Percentiles rank a stretch among this genome's conserved stretches.
phyloP scores from a whole-genome alignment of 169 alveolate genomes.

The Plasmodium gonderi region DNA sequence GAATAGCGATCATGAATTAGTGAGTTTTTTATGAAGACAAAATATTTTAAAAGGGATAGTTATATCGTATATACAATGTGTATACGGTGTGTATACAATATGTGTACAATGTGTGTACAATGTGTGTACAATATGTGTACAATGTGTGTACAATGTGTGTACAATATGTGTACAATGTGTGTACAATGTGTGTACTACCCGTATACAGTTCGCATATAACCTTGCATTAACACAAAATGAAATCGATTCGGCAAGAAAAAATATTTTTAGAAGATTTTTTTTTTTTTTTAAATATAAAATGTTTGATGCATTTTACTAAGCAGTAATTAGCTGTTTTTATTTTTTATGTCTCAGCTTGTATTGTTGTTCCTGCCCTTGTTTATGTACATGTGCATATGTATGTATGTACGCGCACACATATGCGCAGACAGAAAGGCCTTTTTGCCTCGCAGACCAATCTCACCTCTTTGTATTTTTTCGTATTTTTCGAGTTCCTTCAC shows the following conservation, averaged over 20 bases:
- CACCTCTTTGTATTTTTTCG: neutral
- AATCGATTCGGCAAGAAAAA: neutral
- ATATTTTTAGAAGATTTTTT: neutral
- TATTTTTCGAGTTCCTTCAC: no score
- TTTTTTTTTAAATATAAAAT: neutral
- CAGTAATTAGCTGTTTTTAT: neutral
- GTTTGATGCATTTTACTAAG: neutral
- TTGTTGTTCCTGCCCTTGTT: neutral
- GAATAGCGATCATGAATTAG: slow-evolving; percentile 25
- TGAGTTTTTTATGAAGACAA: slow-evolving; percentile 11
- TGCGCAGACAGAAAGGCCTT: neutral
- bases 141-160: no score
- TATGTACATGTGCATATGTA: neutral
- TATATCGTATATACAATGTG: neutral
- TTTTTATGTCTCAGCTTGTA: neutral
- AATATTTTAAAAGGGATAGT: neutral
- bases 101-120: no score
- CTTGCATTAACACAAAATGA: no score
- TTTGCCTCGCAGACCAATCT: neutral
- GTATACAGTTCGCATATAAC: no score
- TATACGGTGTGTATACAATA: no score
- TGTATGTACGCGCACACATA: neutral
- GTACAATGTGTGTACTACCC: no score
- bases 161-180: no score
- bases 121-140: no score